Evolutionary conservation across 192 early-diverging fungal genomes (phyloP).

Genomic region (Coemansia sp.): DNA sequence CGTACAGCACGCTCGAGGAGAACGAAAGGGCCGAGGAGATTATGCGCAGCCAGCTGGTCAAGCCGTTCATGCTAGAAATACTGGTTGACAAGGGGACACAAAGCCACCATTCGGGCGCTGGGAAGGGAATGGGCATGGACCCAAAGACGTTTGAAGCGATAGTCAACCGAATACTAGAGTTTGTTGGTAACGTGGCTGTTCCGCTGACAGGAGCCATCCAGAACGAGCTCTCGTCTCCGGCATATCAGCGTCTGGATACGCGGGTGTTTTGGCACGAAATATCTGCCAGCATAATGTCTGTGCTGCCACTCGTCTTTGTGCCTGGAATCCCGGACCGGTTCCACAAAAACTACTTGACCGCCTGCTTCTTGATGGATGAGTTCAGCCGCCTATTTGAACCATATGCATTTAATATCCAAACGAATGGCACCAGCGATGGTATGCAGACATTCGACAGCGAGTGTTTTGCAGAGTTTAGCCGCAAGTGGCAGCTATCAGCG

Average conservation of each 20-base stretch:
- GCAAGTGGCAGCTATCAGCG: constrained; percentile 49
- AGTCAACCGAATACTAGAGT: constrained; percentile 15
- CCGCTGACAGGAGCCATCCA: constrained; percentile 17
- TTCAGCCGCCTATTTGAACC: constrained; percentile 22
- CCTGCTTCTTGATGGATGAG: constrained; percentile 18
- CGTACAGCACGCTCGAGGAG: constrained; percentile 33
- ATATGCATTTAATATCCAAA: background rate
- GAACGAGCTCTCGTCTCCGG: constrained; percentile 10
- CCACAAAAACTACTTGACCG: constrained; percentile 33
- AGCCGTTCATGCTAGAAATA: constrained; percentile 7
- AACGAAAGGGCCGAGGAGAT: constrained; percentile 20
- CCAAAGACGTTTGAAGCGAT: constrained; percentile 18
- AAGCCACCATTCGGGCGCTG: constrained; percentile 1
- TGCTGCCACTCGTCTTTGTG: constrained; percentile 46
- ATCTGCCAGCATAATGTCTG: constrained; percentile 8
- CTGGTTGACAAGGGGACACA: constrained; percentile 10
- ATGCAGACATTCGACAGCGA: constrained; percentile 1
- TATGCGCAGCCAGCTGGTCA: constrained; percentile 25
- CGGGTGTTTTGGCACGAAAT: constrained; percentile 44
- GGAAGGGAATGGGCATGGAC: constrained; percentile 45
- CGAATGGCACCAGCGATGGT: background rate
- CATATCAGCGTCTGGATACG: constrained; percentile 10
- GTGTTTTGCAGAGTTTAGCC: constrained; percentile 31
- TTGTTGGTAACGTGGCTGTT: constrained; percentile 10
- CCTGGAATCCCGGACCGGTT: constrained; percentile 45